Evolutionary conservation across 345 rosid genomes (phyloP).

Genomic region (Gossypium bickii): DNA sequence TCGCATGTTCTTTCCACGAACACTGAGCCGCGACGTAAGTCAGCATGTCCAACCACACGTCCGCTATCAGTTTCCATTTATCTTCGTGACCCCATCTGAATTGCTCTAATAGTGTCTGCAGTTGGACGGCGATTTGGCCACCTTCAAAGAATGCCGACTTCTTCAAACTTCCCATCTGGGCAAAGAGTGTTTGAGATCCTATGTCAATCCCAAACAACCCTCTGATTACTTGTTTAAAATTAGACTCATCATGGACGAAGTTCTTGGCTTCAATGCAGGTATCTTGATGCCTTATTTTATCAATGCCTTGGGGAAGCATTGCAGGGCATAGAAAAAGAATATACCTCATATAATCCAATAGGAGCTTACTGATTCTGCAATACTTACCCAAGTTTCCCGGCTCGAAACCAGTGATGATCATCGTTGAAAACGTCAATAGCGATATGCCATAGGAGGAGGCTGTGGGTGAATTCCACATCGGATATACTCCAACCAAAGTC

Average conservation of each 20-base stretch:
- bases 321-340: background rate
- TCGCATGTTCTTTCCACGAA: conserved; percentile 21
- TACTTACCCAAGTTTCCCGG: background rate
- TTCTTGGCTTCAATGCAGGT: conserved; percentile 9
- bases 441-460: conserved; percentile 30
- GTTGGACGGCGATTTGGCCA: background rate
- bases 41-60: conserved; percentile 28
- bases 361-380: conserved; percentile 15
- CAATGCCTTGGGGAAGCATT: conserved; percentile 21
- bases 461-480: conserved; percentile 16
- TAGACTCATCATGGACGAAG: background rate
- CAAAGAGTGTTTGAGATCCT: background rate
- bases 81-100: background rate
- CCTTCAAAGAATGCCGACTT: conserved; percentile 18
- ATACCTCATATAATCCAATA: conserved; percentile 18
- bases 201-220: background rate
- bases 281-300: conserved; percentile 9
- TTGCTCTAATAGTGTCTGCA: background rate
- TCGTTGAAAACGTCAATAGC: conserved; percentile 20
- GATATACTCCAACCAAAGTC: conserved; percentile 6
- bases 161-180: background rate
- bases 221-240: background rate
- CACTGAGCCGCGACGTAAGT: conserved; percentile 20
- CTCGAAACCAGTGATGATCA: background rate
- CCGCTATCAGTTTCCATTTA: conserved; percentile 21